Evolutionary conservation across 768 basidiomycete species (phyloP).

Genomic region (Steccherinum ochraceum): DNA sequence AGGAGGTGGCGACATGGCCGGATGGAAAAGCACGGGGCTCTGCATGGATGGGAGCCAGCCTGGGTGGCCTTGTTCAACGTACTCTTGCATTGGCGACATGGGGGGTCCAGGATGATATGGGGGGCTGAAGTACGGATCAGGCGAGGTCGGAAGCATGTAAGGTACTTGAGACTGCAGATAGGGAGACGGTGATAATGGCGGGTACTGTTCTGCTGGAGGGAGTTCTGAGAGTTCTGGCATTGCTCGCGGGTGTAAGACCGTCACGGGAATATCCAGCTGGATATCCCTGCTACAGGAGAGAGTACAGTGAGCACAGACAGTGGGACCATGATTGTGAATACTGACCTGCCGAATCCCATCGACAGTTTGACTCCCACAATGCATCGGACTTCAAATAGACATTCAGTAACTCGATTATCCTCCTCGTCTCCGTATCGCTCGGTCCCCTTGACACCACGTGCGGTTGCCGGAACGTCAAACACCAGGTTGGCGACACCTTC

Average conservation of each 20-base stretch:
- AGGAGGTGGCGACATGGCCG: background rate
- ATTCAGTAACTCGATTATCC: conserved; percentile 28
- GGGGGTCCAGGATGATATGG: background rate
- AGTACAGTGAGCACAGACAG: conserved; percentile 2
- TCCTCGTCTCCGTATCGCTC: conserved; percentile 46
- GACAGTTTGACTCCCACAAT: conserved; percentile 53
- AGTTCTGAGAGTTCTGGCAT: conserved; percentile 45
- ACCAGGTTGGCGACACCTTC: conserved; percentile 79
- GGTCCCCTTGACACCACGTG: conserved; percentile 62
- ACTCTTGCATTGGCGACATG: conserved; percentile 3
- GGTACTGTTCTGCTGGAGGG: conserved; percentile 23
- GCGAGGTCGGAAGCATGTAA: background rate
- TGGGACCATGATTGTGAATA: conserved; percentile 4
- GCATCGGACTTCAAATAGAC: conserved; percentile 67
- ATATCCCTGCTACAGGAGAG: conserved; percentile 57
- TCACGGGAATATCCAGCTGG: conserved; percentile 54
- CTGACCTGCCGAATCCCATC: conserved; percentile 73
- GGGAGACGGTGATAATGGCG: conserved; percentile 31
- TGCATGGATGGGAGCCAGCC: conserved; percentile 39
- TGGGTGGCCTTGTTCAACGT: conserved; percentile 32
- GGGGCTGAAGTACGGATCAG: conserved; percentile 3
- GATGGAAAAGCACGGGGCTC: background rate
- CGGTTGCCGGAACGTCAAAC: conserved; percentile 67
- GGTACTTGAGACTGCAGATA: conserved; percentile 13
- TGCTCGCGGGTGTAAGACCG: conserved; percentile 58